Evolutionary conservation across 108 stramenopile species (phyloP), one percentile per base, ranked within the genome.

Genomic region (Seminavis robusta): DNA sequence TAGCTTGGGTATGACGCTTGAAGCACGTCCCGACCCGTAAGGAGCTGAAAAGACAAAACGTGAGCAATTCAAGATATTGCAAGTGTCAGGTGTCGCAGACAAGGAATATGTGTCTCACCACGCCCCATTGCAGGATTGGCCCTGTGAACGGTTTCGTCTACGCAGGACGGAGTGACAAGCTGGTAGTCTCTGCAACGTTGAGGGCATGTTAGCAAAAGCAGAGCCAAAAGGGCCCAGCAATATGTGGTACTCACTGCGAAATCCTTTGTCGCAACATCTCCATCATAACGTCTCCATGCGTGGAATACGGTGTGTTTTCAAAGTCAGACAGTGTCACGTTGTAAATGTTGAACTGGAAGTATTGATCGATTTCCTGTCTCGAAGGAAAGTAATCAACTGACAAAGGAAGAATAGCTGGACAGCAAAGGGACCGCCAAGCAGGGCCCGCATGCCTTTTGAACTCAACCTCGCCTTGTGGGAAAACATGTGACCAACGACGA

Each of bases 361-460:
- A 76, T 13, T 58, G 71, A 55, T 84, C 74, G 44, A 94, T 56
- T 38, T 94, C 92, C 69, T 81, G 74, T 40, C 74, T 81, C n/a
- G 96, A 75, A n/a, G 97, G 83, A 44, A 92, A 93, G 62, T 92
- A 86, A 58, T 98, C 98, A 33, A 95, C 95, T 5, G 95, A 96
- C 47, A 97, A 69, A 13, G 98, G 98, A 24, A 99, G 58, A 53
- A 97, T 94, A 9, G 95, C 98, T 1, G 98, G 98, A 42, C 94
- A 88, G 32, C 89, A 85, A n/a, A 99, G 73, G 36, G 80, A 84
- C 49, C 95, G 95, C 95, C 96, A 99, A 59, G 95, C 97, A 5
- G 95, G 90, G 0, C 95, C 90, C 9, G 92, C 82, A 21, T 85
- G 81, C 26, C 57, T 23, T 21, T 44, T 43, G 45, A 59, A 59